Base-by-base conservation (phyloP, 176 grass and related monocot species). In the Raddia distichophylla region DNA sequence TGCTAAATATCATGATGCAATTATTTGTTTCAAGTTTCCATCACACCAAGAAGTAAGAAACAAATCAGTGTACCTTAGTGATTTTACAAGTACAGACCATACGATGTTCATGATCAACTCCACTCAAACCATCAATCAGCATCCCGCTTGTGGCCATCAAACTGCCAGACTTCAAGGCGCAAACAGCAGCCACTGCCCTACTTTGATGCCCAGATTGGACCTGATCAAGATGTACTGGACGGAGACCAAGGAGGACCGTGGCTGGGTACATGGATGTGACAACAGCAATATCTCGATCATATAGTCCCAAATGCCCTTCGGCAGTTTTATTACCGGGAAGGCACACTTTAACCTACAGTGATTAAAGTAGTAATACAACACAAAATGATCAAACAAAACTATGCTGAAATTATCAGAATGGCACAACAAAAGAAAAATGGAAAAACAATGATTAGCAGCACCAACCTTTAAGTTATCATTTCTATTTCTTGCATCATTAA, bases 381-480 rank as follows among this genome's bases (percentile, higher is more conserved):
- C 18, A 60, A 5, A 77, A 84, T 27, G 18, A 33, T 27, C 27
- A 27, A 27, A 3, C 65, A 69, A 8, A 32, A 10, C 27, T 69
- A 61, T 5, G 13, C 42, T 78, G 18, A 45, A 61, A 27, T 27
- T 27, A 27, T 27, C 27, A 27, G 1, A 27, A 27, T 27, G 27
- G 27, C 27, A 27, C 53, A 71, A 11, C 32, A 8, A 64, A 74
- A 74, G 47, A 8, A 55, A 45, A 63, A 33, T 83, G 14, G 15
- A 66, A 50, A 54, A 8, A 55, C 1, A n/a, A 14, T 8, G 20
- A 47, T 72, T 72, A 20, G 57, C 19, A 85, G 67, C 45, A 62
- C 56, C 14, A 64, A 80, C 84, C 68, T 42, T 66, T 17, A 86
- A 46, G 15, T 66, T n/a, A 80, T 71, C 59, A 56, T 86, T 49